phyloP scores from a whole-genome alignment of 306 rosid species.

The Cicer chorassanicum region DNA sequence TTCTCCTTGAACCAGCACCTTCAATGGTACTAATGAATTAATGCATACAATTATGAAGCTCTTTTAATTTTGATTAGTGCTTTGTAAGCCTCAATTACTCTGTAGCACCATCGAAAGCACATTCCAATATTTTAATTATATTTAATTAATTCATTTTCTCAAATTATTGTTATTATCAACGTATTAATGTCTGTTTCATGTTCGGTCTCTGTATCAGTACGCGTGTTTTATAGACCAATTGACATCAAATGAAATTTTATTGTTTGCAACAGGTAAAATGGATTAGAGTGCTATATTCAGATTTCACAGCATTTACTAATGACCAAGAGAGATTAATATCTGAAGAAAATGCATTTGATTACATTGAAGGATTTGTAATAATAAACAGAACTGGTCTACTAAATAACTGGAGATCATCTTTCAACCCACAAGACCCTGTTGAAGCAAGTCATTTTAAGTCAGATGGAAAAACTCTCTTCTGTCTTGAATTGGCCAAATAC shows the following conservation, averaged over 20 bases:
- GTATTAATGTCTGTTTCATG: no score
- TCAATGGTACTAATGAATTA: conserved; percentile 54
- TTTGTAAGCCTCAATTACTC: neutral
- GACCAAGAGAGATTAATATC: conserved; percentile 87
- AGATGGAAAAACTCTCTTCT: conserved; percentile 83
- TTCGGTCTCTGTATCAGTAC: no score
- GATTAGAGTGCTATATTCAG: conserved; percentile 71
- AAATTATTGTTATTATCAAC: no score
- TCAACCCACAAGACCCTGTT: conserved; percentile 85
- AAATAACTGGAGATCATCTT: conserved; percentile 94
- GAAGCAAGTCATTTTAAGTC: conserved; percentile 89
- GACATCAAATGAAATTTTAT: neutral
- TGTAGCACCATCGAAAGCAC: no score
- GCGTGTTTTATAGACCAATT: neutral
- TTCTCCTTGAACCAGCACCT: conserved; percentile 87
- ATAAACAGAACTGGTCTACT: conserved; percentile 88
- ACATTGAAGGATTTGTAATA: conserved; percentile 90
- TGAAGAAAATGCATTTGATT: conserved; percentile 66
- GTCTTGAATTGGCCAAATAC: conserved; percentile 90
- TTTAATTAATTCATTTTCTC: no score
- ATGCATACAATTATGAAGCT: conserved; percentile 31
- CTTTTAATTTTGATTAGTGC: conserved; percentile 3
- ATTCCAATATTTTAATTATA: no score
- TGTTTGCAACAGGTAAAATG: conserved; percentile 52
- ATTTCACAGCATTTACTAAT: conserved; percentile 59